Evolutionary conservation across 139 green algal genomes (phyloP).

Genomic region (Helicosporidium sp.): DNA sequence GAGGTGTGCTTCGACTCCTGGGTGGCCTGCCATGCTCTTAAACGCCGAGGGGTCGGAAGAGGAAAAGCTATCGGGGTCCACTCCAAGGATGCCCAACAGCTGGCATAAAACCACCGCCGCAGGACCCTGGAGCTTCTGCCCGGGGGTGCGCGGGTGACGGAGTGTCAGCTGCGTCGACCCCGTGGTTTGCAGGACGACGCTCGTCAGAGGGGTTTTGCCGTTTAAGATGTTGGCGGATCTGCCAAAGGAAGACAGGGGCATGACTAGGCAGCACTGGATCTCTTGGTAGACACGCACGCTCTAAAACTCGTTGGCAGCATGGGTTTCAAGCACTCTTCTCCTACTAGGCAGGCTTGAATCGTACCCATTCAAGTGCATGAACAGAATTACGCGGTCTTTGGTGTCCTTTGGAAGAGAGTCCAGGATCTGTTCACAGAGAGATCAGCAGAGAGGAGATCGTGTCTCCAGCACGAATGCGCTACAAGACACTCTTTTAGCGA

Average conservation of each 20-base stretch:
- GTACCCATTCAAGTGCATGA: not conserved
- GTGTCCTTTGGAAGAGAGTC: slow-evolving; percentile 16
- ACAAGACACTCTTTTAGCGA: too few species aligned
- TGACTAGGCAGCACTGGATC: not conserved
- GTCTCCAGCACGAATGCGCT: too few species aligned
- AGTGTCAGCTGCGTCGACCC: slow-evolving; percentile 8
- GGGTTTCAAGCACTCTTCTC: not conserved
- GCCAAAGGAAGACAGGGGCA: not conserved
- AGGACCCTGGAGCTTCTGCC: slow-evolving; percentile 1
- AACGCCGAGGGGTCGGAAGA: not conserved
- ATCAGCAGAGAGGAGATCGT: too few species aligned
- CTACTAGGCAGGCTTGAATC: not conserved
- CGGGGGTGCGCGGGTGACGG: slow-evolving; percentile 1
- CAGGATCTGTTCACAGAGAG: too few species aligned
- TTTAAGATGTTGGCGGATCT: not conserved
- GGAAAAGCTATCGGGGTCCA: not conserved
- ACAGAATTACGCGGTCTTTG: slow-evolving; percentile 14
- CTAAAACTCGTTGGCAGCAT: too few species aligned
- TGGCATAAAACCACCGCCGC: slow-evolving; percentile 18
- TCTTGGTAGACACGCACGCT: too few species aligned
- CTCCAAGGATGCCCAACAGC: slow-evolving; percentile 4
- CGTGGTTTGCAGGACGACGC: slow-evolving; percentile 9
- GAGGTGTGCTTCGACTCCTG: slow-evolving; percentile 9
- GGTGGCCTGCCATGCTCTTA: not conserved
- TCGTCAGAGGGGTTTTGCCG: slow-evolving; percentile 10